These are phyloP conservation scores for Phytophthora crassamura DNA, from an alignment of 352 stramenopile species.

Conservation along the genomic window DNA sequence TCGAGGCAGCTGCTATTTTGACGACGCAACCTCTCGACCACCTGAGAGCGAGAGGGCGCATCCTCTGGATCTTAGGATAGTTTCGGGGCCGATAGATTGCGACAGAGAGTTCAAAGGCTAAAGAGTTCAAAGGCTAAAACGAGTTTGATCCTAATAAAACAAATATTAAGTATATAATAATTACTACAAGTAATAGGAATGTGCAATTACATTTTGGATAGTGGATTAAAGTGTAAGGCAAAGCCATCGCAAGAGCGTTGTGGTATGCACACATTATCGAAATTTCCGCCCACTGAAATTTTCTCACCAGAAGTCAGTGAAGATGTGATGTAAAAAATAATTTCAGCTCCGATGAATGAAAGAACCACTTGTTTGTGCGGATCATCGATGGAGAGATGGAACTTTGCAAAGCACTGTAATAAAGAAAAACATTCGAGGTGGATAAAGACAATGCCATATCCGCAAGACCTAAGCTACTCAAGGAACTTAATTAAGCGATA, in stretches of 20 bases:
- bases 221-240: constrained; percentile 14
- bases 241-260: constrained; percentile 17
- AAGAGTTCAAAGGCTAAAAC: no score
- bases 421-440: neutral
- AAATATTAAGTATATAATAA: no score
- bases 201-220: constrained; percentile 11
- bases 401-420: constrained; percentile 12
- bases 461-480: constrained; percentile 6
- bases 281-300: constrained; percentile 7
- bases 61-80: no score
- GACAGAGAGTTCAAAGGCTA: no score
- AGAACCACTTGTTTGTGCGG: constrained; percentile 8
- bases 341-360: constrained; percentile 12
- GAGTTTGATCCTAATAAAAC: no score
- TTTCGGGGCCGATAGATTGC: no score
- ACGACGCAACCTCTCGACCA: no score
- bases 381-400: constrained; percentile 18
- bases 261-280: constrained; percentile 12
- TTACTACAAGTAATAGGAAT: no score
- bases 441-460: no score
- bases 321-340: constrained; percentile 10
- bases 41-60: no score
- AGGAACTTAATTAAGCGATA: constrained; percentile 12
- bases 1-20: no score
- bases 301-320: neutral